Evolutionary conservation across 169 alveolate species (phyloP).

Genomic region (Plasmodium billcollinsi): DNA sequence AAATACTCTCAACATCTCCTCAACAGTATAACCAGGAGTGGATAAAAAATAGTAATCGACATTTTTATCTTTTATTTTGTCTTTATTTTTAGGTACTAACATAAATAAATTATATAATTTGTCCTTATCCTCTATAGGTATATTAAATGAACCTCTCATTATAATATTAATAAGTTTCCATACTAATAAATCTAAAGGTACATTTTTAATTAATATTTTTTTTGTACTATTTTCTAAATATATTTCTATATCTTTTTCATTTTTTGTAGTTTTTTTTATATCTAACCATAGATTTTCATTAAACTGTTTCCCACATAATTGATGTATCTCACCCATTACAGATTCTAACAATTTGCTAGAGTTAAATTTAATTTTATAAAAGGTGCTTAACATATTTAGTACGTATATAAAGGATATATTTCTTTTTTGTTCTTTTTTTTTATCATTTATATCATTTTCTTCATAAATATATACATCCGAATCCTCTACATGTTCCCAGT

Average conservation of each 20-base stretch:
- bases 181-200: slow-evolving; percentile 32
- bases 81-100: slow-evolving; percentile 37
- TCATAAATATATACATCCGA: slow-evolving; percentile 29
- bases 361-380: slow-evolving; percentile 54
- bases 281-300: slow-evolving; percentile 21
- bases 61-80: not conserved
- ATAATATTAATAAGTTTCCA: slow-evolving; percentile 70
- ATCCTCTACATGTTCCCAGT: slow-evolving; percentile 4
- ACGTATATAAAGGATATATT: slow-evolving; percentile 19
- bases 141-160: slow-evolving; percentile 66
- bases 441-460: slow-evolving; percentile 16
- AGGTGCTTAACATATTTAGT: slow-evolving; percentile 63
- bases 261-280: slow-evolving; percentile 40
- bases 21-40: slow-evolving; percentile 65
- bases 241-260: slow-evolving; percentile 34
- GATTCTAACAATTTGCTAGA: slow-evolving; percentile 27
- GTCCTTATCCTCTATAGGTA: slow-evolving; percentile 53
- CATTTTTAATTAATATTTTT: slow-evolving; percentile 51
- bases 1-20: slow-evolving; percentile 27
- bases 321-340: slow-evolving; percentile 8
- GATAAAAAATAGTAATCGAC: slow-evolving; percentile 36
- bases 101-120: slow-evolving; percentile 57
- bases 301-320: slow-evolving; percentile 38
- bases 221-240: slow-evolving; percentile 16
- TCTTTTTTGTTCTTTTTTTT: not conserved